Conservation (phyloP, 257 asterid species). For the Lycium barbarum region DNA sequence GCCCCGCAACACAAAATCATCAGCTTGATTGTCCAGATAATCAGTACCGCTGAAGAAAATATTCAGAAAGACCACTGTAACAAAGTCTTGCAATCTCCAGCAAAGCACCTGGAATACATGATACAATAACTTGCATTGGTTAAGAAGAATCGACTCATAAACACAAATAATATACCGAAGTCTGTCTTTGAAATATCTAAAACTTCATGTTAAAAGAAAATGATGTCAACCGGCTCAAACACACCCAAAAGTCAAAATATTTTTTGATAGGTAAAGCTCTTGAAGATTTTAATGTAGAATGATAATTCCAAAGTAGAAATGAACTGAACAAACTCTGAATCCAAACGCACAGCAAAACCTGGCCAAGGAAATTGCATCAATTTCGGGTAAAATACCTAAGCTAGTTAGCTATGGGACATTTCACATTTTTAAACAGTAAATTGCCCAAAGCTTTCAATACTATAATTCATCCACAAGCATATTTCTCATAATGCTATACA, state of each 20-base stretch:
- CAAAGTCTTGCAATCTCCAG: neutral
- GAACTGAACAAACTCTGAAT: neutral
- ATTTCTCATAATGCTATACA: neutral
- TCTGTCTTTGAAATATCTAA: too few species aligned
- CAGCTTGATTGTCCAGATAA: neutral
- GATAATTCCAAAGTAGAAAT: neutral
- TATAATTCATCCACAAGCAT: neutral
- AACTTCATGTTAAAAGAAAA: neutral
- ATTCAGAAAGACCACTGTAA: neutral
- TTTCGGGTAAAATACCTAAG: neutral
- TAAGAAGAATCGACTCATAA: neutral
- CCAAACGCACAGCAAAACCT: neutral
- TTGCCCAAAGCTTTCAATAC: neutral
- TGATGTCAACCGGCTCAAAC: neutral
- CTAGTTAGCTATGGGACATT: neutral
- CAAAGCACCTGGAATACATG: neutral
- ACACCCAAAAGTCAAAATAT: neutral
- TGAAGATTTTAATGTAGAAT: too few species aligned
- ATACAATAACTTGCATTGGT: neutral
- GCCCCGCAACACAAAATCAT: too few species aligned
- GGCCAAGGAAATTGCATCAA: neutral
- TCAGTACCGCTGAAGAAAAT: neutral
- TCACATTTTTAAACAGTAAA: neutral
- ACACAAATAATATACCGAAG: neutral
- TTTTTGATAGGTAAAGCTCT: too few species aligned